Evolutionary conservation across 768 basidiomycete species (phyloP), one percentile per base, ranked within the genome.

Genomic region (Lactarius hengduanensis): DNA sequence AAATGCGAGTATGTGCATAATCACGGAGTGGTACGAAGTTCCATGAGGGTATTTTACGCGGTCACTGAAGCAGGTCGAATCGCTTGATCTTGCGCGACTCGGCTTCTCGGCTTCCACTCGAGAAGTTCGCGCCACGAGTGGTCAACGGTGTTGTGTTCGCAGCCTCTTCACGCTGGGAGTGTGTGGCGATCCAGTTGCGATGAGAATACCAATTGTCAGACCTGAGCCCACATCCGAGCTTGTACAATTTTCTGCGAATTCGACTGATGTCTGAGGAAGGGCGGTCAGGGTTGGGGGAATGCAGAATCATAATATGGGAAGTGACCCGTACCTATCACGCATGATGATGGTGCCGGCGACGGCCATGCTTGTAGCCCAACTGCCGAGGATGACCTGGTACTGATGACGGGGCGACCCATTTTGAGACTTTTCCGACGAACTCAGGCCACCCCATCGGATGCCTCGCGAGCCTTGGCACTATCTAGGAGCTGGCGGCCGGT

Each of bases 161-260:
- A 10, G 64, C 60, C 47, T 66, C 57, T 59, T 1, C n/a, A 13
- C 70, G 70, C n/a, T 71, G 68, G 26, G 70, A 66, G 43, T 71
- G 70, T 4, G 89, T 86, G 45, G 91, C 74, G 30, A 84, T 66
- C 88, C 91, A 30, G 90, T 84, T 18, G 80, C 86, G 65, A 92
- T 85, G 40, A 92, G 72, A 58, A 92, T 80, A 59, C 89, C 90
- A 55, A 92, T 84, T 0, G 91, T 92, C 57, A 92, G 76, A 7
- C 89, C 73, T 93, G 91, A 0, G 91, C 91, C 90, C 91, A 92
- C 85, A 92, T 86, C 81, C 92, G 91, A 56, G 89, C 89, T 76
- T 93, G 92, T 1, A 94, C 92, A 59, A 91, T 78, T 80, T 78
- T 77, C 61, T 77, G 76, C 2, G 76, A 71, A 10, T 71, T 71